Base-by-base conservation (phyloP, 352 stramenopile genomes). In the Phytophthora boehmeriae region DNA sequence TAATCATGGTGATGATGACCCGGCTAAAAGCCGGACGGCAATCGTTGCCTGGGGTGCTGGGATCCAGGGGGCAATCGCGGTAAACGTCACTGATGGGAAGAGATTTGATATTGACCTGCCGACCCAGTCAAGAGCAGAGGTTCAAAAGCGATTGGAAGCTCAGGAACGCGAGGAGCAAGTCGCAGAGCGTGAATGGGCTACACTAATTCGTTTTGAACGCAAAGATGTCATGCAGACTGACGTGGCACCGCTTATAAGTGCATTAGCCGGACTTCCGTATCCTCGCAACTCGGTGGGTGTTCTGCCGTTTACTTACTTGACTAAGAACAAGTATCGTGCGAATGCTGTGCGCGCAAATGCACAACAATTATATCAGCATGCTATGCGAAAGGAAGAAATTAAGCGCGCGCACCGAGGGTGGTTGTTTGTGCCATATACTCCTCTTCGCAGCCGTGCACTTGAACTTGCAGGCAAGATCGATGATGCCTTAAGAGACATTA, bases 141-240 rank as follows among this genome's bases (percentile, higher is more conserved):
- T 93, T 9, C 57, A 70, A 28, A 46, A 66, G 19, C 83, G 88
- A 30, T 54, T 93, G 5, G 25, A 60, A 6, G 61, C 62, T 0
- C 83, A 93, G 39, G 17, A 38, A 19, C 27, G 23, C 13, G 78
- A 90, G 36, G 83, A 93, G 50, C 30, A 59, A 1, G 51, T 56
- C 22, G 83, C 83, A 19, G 20, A 50, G 8, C 50, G 45, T 6
- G 71, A 89, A 41, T 93, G 82, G 75, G 57, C 50, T n/a, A 55
- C 55, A 11, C 63, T 95, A 17, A 22, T 59, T 4, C 25, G 68
- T 16, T 63, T 91, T 10, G 69, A 66, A 39, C 86, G 86, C 27
- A 87, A 82, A 20, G 86, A 95, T 59, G 79, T 91, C 17, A 90
- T 93, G 80, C 86, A 95, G 55, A 76, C 76, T n/a, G 86, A 95